These are phyloP conservation scores for Candida ulmi DNA, from an alignment of 805 yeast genomes.

Conservation along the genomic window DNA sequence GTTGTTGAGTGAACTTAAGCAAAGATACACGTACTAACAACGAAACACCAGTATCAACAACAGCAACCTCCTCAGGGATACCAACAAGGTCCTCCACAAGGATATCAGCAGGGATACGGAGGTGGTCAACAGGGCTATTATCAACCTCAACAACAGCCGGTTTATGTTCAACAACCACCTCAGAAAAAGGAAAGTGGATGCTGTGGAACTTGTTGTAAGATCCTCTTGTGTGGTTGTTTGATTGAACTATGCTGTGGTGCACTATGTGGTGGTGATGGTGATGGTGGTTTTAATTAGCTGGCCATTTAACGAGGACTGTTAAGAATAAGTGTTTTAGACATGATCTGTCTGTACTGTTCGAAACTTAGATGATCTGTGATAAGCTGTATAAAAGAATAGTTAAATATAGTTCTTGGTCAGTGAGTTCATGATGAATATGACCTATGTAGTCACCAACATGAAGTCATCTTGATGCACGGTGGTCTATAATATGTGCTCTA, in stretches of 20 bases:
- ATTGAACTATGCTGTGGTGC: constrained; percentile 15
- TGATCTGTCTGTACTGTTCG: too few species aligned
- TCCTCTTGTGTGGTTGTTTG: constrained; percentile 18
- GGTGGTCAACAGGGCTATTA: constrained; percentile 21
- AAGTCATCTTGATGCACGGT: too few species aligned
- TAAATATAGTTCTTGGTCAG: too few species aligned
- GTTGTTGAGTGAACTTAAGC: too few species aligned
- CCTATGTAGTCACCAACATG: too few species aligned
- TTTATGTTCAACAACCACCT: constrained; percentile 21
- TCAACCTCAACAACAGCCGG: constrained; percentile 23
- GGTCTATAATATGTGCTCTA: too few species aligned
- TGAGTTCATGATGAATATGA: too few species aligned
- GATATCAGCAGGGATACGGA: constrained; percentile 10
- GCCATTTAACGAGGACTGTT: too few species aligned
- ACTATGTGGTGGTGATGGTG: constrained; percentile 4
- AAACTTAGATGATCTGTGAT: too few species aligned
- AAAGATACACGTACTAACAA: too few species aligned
- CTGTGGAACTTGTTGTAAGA: constrained; percentile 21
- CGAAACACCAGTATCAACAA: constrained; percentile 4
- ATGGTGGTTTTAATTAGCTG: neutral
- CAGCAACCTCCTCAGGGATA: constrained; percentile 4
- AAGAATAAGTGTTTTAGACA: too few species aligned
- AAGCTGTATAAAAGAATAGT: too few species aligned
- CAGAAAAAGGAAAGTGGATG: constrained; percentile 13
- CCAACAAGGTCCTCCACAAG: constrained; percentile 13